Conservation (phyloP, 495 filamentous ascomycete genomes). For the Schizothecium vesticola region DNA sequence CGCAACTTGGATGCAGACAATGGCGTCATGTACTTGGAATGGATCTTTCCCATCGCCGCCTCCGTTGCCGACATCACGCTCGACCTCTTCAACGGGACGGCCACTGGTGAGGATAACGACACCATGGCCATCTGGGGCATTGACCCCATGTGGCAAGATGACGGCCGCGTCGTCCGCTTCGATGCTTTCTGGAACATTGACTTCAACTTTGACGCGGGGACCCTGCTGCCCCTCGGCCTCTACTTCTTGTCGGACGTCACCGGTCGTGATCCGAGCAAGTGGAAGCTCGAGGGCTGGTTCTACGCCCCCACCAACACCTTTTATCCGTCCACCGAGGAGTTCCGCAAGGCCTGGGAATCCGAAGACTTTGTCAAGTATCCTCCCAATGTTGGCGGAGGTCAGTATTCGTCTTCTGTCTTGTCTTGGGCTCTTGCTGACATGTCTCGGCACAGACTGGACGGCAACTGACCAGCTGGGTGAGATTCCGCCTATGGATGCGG, state of each 20-base stretch:
- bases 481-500: conserved; percentile 30
- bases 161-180: conserved; percentile 40
- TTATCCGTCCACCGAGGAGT: conserved; percentile 42
- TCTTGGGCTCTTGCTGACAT: background rate
- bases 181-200: conserved; percentile 34
- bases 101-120: conserved; percentile 28
- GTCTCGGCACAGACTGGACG: conserved; percentile 29
- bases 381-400: conserved; percentile 36
- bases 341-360: conserved; percentile 36
- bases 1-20: conserved; percentile 38
- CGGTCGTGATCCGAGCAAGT: conserved; percentile 40
- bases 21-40: conserved; percentile 20
- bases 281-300: conserved; percentile 44
- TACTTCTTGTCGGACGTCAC: conserved; percentile 42
- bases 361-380: conserved; percentile 40
- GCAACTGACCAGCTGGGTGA: conserved; percentile 31
- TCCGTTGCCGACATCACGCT: conserved; percentile 25
- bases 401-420: background rate
- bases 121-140: conserved; percentile 38
- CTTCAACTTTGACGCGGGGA: conserved; percentile 30
- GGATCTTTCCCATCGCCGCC: conserved; percentile 26
- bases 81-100: conserved; percentile 31
- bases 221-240: conserved; percentile 40
- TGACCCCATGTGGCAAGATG: conserved; percentile 38
- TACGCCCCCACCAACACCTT: conserved; percentile 42